Evolutionary conservation across 2,329 filamentous ascomycete species (phyloP), one percentile per base, ranked within the genome.

Genomic region (Ploettnerulaceae sp.): DNA sequence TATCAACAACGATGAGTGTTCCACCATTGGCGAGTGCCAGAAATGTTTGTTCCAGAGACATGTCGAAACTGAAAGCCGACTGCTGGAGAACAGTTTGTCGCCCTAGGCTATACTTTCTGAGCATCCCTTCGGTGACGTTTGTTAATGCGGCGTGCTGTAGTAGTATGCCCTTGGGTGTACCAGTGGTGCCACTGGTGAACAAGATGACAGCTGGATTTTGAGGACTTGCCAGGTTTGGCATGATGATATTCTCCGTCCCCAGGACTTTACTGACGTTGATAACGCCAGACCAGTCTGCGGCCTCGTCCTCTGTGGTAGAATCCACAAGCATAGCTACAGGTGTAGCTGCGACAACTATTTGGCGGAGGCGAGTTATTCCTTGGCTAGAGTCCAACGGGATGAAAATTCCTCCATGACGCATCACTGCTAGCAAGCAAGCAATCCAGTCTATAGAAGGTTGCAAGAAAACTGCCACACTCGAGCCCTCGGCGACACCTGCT

Each of bases 121-220:
- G 45, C 11, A 20, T 40, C 14, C 37, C 53, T 28, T 59, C 56
- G 3, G 63, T 45, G 7, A 54, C 21, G 42, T 61, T 61, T 1
- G 35, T 26, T 5, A 63, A 11, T 15, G 40, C 50, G 2, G 14
- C 14, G 33, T 66, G 59, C 2, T 22, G 54, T 7, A 71, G 48
- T 1, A 61, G 26, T 12, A 73, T 63, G 4, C 70, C 70, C 54
- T 73, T 74, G 2, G 71, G 71, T 0, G 29, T 57, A 28, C 57
- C 57, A 31, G 55, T 59, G 2, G 51, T 46, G 12, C 57, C 54
- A 22, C 49, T 53, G 15, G 55, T 55, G 42, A 36, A 58, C 12
- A 55, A 12, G 9, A 44, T 11, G 7, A 37, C 21, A 9, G 42
- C 42, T 29, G 28, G 22, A 21, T 7, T 9, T 7, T 37, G 11